Evolutionary conservation across 176 grass and related monocot genomes (phyloP), one percentile per base, ranked within the genome.

Genomic region (Oryza meyeriana): DNA sequence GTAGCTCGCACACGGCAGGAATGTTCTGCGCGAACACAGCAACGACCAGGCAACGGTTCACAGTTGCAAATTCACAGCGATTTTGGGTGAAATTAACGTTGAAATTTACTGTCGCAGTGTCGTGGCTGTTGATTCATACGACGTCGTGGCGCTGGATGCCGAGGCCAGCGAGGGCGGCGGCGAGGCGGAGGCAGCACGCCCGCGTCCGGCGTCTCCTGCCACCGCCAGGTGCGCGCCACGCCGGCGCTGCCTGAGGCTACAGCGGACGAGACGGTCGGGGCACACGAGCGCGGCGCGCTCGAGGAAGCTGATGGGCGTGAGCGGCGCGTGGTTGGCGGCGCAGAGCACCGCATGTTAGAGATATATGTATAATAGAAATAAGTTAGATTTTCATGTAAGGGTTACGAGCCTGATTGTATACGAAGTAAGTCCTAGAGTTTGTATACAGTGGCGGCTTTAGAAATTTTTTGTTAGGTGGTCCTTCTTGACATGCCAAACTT

Each of bases 221-320:
- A n/a, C 36, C 88, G 22, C 95, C 95, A 94, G 6, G 92, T 93
- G 70, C 89, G 71, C 13, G 77, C 10, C 55, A 50, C 45, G 10
- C 68, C 69, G 40, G 78, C 59, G 62, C 81, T 66, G 76, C 40
- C 41, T 2, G 42, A 16, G 42, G 42, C 42, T 0, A 45, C 13
- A 16, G 79, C 4, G 67, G 88, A n/a, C 82, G 31, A 85, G 78
- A 34, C 87, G 80, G 61, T 92, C 74, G 3, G 85, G 80, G 74
- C 90, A 97, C 16, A 97, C 92, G 72, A 92, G 64, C 55, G 95
- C 92, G 5, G 89, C 42, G 8, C 95, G 92, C 66, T 94, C 86
- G 18, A 98, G 78, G 75, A 98, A 98, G 81, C 88, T 93, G 52
- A 98, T 85, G 48, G 95, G 95, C 38, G 95, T 91, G 48, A 98